Evolutionary conservation across 129 eudicot species (phyloP), one percentile per base, ranked within the genome.

Genomic region (Deinandra increscens): DNA sequence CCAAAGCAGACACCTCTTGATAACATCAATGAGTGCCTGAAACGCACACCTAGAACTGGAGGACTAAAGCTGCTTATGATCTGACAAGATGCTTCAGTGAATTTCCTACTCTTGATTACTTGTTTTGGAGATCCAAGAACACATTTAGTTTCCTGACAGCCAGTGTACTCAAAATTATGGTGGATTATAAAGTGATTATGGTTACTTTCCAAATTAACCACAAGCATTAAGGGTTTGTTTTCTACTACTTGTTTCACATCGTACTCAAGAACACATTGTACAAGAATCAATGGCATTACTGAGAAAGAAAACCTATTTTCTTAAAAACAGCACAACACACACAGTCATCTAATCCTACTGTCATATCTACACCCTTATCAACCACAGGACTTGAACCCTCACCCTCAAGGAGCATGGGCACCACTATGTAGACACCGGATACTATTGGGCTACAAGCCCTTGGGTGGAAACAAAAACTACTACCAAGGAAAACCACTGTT

Each of bases 81-180:
- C 44, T 33, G 73, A 71, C 42, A 58, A 70, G 82, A 67, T 73
- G 87, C 78, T 76, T 36, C 82, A 51, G 77, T 70, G 71, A 38
- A 69, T 61, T 75, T 73, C 84, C 68, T 84, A 76, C 12, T 66
- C 80, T 83, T 75, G 70, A 64, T 68, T 74, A 78, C 80, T 69
- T 64, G 80, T 74, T 81, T 84, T 55, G 85, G 69, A 81, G 81
- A 83, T 80, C 87, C 89, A 77, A 90, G 84, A 59, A 75, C 34
- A 80, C 97, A 90, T 79, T 80, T 84, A 54, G 88, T 81, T 50
- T 68, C 96, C 91, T 88, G 91, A 68, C 85, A 87, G 71, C 75
- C 90, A 84, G 75, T 68, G 65, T 38, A 75, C 42, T 64, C 64
- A 74, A 65, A 73, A 83, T 85, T 55, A 74, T 65, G 71, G 73